Percentiles rank a stretch among this genome's conserved stretches.
Conservation (phyloP, 2,329 filamentous ascomycete species). For the Mariannaea elegans region DNA sequence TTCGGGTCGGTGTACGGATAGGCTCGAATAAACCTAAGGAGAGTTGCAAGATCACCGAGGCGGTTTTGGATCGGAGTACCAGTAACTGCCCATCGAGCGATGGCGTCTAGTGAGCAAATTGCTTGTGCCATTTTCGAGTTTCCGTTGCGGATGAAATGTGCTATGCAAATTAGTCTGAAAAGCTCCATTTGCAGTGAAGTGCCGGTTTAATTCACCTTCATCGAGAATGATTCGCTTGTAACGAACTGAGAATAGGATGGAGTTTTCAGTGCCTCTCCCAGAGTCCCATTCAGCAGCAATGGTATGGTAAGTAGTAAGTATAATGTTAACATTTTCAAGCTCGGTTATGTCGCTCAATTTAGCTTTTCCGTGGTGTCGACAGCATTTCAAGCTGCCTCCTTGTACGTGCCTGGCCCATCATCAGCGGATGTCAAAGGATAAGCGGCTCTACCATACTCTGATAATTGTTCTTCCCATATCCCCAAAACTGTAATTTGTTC, state of each 20-base stretch:
- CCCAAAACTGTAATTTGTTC: conserved; percentile 44
- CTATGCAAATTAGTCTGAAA: conserved; percentile 2
- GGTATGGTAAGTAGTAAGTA: conserved; percentile 54
- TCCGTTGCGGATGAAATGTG: conserved; percentile 29
- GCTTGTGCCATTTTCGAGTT: conserved; percentile 39
- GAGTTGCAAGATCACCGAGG: conserved; percentile 49
- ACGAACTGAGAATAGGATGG: conserved; percentile 42
- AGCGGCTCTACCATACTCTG: conserved; percentile 10
- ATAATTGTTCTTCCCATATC: conserved; percentile 50
- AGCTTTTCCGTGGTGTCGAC: conserved; percentile 43
- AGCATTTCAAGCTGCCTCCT: conserved; percentile 30
- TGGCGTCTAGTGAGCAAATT: conserved; percentile 47
- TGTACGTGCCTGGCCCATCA: conserved; percentile 34
- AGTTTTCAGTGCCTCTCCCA: not conserved
- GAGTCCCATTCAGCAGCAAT: conserved; percentile 48
- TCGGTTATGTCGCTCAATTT: conserved; percentile 24
- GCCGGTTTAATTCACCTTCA: conserved; percentile 16
- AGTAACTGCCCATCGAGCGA: conserved; percentile 56
- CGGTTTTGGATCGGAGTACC: conserved; percentile 60
- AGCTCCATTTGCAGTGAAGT: accelerated
- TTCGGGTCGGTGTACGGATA: conserved; percentile 23
- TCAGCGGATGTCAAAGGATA: not conserved
- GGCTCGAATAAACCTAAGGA: too few relatives aligned
- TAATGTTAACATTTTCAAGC: conserved; percentile 35
- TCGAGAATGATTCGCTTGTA: conserved; percentile 46